Evolutionary conservation across 805 yeast genomes (phyloP), one percentile per base, ranked within the genome.

Genomic region (Candida stauntonica): DNA sequence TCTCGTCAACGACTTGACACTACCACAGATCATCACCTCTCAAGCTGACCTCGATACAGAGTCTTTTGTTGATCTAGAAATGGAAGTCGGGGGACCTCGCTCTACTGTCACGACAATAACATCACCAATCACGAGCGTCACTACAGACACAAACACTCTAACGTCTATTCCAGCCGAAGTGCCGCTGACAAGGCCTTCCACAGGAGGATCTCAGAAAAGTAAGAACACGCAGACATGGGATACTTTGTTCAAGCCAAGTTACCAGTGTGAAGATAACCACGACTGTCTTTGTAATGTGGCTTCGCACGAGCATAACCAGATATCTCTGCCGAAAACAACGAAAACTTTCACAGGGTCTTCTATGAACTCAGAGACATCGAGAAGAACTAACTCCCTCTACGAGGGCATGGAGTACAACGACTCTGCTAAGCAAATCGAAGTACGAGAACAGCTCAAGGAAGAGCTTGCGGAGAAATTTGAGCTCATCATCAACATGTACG

Each of bases 401-500:
- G 44, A 41, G 11, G 51, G 43, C 18, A 30, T 30, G 12, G 51
- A 52, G 29, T 46, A 42, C 35, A 47, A 44, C 36, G 51, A 51
- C 14, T 35, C 45, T 3, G 24, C 47, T 12, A 44, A 40, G 14
- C 48, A 45, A 13, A 33, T 43, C 17, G 54, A 51, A 20, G 17
- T 44, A 1, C 39, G 50, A 27, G 52, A 53, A 29, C 38, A 36
- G 32, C 21, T 47, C 9, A 55, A 54, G 20, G 37, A 36, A 4
- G 51, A 57, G 29, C 29, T 61, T 13, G 29, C 26, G 1, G 47
- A 48, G 26, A 68, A 68, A 44, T 70, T 73, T 65, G 45, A 53
- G 17, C 42, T 50, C 36, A 67, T 76, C 29, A 54, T 76, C 14
- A 43, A 50, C 17, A 55, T 49, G n/a, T 75, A 66, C 49, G 63